These are phyloP conservation scores for Kwoniella mangroviensis DNA, from an alignment of 768 basidiomycete genomes.

Conservation along the genomic window DNA sequence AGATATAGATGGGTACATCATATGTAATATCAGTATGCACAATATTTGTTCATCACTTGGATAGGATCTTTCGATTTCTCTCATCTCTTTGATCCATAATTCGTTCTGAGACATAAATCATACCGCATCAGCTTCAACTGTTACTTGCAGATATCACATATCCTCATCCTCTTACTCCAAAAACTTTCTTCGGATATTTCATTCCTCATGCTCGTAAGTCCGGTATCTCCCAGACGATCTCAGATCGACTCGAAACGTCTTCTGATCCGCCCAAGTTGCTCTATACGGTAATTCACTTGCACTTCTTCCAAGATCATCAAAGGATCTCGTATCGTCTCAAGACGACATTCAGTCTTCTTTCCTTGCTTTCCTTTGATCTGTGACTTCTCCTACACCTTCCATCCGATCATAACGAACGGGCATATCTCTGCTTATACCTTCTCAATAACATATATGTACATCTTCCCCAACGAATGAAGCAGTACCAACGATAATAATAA, in stretches of 20 bases:
- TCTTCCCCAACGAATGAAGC: not conserved
- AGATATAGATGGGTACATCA: not conserved
- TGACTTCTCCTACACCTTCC: not conserved
- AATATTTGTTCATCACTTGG: not conserved
- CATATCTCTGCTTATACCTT: not conserved
- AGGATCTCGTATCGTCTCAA: not conserved
- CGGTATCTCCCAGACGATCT: too few species aligned
- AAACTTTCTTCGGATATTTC: too few species aligned
- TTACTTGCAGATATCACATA: too few species aligned
- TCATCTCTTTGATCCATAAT: too few species aligned
- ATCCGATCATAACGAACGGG: not conserved
- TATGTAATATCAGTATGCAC: slow-evolving; percentile 6
- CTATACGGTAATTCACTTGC: not conserved
- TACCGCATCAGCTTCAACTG: too few species aligned
- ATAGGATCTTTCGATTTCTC: too few species aligned
- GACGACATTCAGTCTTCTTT: not conserved
- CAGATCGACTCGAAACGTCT: not conserved
- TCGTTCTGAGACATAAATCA: too few species aligned
- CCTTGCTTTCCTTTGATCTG: not conserved
- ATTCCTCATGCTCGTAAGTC: too few species aligned
- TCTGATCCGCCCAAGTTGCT: not conserved
- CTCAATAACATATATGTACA: not conserved
- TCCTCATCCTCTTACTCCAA: too few species aligned
- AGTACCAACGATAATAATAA: too few species aligned
- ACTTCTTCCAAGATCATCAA: not conserved